A percentile compares a stretch with the other conserved stretches of the same genome.
phyloP scores from a whole-genome alignment of 768 basidiomycete species.

The Hericium coralloides region DNA sequence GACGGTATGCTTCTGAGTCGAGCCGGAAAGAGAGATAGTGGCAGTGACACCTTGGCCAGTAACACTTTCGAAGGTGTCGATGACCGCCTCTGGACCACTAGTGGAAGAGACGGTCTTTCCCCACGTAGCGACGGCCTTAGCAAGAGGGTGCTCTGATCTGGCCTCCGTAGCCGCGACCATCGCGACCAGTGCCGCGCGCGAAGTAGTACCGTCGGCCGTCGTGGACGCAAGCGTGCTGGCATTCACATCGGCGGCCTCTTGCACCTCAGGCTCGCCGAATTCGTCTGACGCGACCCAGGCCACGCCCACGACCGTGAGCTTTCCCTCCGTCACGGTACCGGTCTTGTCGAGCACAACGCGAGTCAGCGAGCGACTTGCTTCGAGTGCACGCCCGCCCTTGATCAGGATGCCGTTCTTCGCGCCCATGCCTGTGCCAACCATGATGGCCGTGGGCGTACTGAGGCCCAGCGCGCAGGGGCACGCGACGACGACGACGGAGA shows the following conservation, averaged over 20 bases:
- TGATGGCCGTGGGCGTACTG: slow-evolving; percentile 95
- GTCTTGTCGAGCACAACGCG: slow-evolving; percentile 93
- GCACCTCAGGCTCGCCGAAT: slow-evolving; percentile 18
- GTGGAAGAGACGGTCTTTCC: slow-evolving; percentile 54
- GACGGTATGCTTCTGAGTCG: slow-evolving; percentile 38
- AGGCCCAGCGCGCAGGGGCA: slow-evolving; percentile 97
- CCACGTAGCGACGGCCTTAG: slow-evolving; percentile 82
- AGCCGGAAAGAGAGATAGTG: slow-evolving; percentile 41
- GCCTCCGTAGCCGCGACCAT: slow-evolving; percentile 85
- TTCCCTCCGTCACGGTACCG: slow-evolving; percentile 94
- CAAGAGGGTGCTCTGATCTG: slow-evolving; percentile 92
- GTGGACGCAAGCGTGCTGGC: slow-evolving; percentile 17
- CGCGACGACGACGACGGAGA: slow-evolving; percentile 95
- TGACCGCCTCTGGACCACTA: slow-evolving; percentile 38
- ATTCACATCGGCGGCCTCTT: slow-evolving; percentile 6
- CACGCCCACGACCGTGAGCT: slow-evolving; percentile 69
- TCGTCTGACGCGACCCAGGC: slow-evolving; percentile 55
- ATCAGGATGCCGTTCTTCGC: slow-evolving; percentile 96
- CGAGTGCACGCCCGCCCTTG: slow-evolving; percentile 92
- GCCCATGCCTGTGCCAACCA: slow-evolving; percentile 98
- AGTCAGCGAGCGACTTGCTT: slow-evolving; percentile 78
- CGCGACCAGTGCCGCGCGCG: slow-evolving; percentile 54
- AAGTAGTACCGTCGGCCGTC: slow-evolving; percentile 57
- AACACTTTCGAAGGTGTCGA: slow-evolving; percentile 77
- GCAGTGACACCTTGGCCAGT: slow-evolving; percentile 88